A percentile compares a stretch with the other conserved stretches of the same genome.
These are phyloP conservation scores for Phoma sp. DNA, from an alignment of 2,329 filamentous ascomycete species.

Conservation along the genomic window DNA sequence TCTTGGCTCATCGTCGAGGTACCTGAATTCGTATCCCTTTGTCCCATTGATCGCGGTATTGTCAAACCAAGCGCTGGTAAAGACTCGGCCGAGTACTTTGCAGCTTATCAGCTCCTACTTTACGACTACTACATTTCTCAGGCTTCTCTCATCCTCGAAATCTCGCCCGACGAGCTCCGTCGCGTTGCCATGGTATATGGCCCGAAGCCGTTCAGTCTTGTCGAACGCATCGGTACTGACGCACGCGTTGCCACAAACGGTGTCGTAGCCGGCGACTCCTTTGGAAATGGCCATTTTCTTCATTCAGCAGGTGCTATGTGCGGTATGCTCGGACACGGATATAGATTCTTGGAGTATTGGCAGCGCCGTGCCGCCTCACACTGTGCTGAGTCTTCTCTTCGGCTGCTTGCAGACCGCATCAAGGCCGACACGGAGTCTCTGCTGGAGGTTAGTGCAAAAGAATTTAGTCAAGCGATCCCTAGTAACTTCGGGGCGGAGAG, in stretches of 20 bases:
- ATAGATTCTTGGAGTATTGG: conserved; percentile 23
- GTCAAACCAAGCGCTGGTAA: conserved; percentile 5
- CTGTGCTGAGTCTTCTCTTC: conserved; percentile 18
- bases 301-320: conserved; percentile 25
- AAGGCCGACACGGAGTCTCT: conserved; percentile 22
- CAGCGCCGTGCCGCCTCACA: conserved; percentile 17
- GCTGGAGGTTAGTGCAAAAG: conserved; percentile 25
- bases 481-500: conserved; percentile 26
- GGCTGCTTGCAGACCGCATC: conserved; percentile 22
- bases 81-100: conserved; percentile 22
- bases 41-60: conserved; percentile 3
- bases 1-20: conserved; percentile 14
- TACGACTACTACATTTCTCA: conserved; percentile 27
- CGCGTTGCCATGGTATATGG: conserved; percentile 23
- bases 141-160: conserved; percentile 22
- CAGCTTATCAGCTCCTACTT: conserved; percentile 22
- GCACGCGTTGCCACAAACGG: conserved; percentile 23
- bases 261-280: conserved; percentile 23
- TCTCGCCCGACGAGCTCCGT: conserved; percentile 20
- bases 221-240: conserved; percentile 21
- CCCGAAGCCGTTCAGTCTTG: conserved; percentile 24
- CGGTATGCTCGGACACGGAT: conserved; percentile 25
- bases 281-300: conserved; percentile 25
- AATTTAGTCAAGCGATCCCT: conserved; percentile 24
- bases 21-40: conserved; percentile 5